These are phyloP conservation scores for Rutstroemia sp. DNA, from an alignment of 2,329 filamentous ascomycete genomes.

Conservation along the genomic window DNA sequence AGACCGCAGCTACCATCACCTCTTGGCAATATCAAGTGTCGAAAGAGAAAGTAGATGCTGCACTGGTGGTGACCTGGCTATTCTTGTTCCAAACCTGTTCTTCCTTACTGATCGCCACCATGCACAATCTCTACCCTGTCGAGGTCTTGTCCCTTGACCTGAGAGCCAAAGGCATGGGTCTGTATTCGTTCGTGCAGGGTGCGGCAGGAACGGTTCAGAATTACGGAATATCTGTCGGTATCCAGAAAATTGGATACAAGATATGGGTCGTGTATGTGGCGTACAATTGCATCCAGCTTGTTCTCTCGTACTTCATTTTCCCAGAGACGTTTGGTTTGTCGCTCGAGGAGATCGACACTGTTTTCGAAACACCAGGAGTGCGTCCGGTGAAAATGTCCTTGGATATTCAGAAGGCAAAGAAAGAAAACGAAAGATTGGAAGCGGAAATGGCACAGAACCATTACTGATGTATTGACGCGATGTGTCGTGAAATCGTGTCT, in stretches of 20 bases:
- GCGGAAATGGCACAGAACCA: no score
- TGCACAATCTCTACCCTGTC: slow-evolving; percentile 29
- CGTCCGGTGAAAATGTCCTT: neutral
- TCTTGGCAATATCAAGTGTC: slow-evolving; percentile 36
- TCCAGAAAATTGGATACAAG: no score
- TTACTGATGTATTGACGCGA: no score
- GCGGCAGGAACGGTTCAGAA: slow-evolving; percentile 25
- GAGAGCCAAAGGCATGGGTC: slow-evolving; percentile 31
- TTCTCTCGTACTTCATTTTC: slow-evolving; percentile 46
- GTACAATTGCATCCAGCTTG: no score
- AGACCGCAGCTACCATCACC: slow-evolving; percentile 39
- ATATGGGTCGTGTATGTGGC: no score
- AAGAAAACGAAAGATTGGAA: no score
- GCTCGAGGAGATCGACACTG: slow-evolving; percentile 63
- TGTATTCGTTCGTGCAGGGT: slow-evolving; percentile 25
- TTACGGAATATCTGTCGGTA: slow-evolving; percentile 18
- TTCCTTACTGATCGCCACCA: slow-evolving; percentile 36
- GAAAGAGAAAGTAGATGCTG: slow-evolving; percentile 29
- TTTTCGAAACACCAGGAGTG: slow-evolving; percentile 43
- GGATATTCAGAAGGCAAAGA: no score
- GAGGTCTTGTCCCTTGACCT: slow-evolving; percentile 33
- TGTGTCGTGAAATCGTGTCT: no score
- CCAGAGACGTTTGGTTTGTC: slow-evolving; percentile 68
- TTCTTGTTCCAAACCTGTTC: slow-evolving; percentile 42
- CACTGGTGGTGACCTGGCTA: slow-evolving; percentile 39